Evolutionary conservation across 2,329 filamentous ascomycete species (phyloP), one percentile per base, ranked within the genome.

Genomic region (Colletotrichum scovillei): DNA sequence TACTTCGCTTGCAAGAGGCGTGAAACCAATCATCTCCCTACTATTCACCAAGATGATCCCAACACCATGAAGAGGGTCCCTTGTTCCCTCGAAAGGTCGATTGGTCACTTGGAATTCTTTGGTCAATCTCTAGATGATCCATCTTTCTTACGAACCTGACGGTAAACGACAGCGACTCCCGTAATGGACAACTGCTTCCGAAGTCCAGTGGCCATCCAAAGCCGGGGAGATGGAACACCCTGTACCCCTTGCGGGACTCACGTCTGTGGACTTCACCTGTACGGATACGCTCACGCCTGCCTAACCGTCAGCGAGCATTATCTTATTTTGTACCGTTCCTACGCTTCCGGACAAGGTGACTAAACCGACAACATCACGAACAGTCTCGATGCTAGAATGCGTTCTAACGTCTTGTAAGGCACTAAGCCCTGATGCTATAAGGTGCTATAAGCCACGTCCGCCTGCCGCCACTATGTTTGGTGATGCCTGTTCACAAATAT

Each of bases 201-300:
- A 49, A 49, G 49, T 26, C 30, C 58, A 52, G 35, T 32, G 56
- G 26, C 66, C 26, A 59, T 19, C 69, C 56, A 32, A 58, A 63
- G 69, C 69, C 65, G 66, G 30, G 59, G 59, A 59, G 28, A 60
- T 32, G 69, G 65, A 56, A 64, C 60, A 26, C 59, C 65, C 30
- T 59, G 38, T 38, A 60, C 38, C 24, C n/a, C 12, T 38, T 26
- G 58, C 42, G 42, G 65, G 58, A n/a, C 65, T 58, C 26, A 30
- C 14, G 52, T 52, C 28, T 68, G 28, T 42, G 32, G 42, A 3
- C 35, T 42, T 42, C 6, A 42, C 16, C 16, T 19, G 38, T 30
- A 30, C 32, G 32, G 32, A 12, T 12, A 35, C 30, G 52, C 28
- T 69, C 63, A 60, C 58, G 57, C 65, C 38, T 30, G 30, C 24